Evolutionary conservation across 495 filamentous ascomycete genomes (phyloP).

Genomic region (Letharia lupina): DNA sequence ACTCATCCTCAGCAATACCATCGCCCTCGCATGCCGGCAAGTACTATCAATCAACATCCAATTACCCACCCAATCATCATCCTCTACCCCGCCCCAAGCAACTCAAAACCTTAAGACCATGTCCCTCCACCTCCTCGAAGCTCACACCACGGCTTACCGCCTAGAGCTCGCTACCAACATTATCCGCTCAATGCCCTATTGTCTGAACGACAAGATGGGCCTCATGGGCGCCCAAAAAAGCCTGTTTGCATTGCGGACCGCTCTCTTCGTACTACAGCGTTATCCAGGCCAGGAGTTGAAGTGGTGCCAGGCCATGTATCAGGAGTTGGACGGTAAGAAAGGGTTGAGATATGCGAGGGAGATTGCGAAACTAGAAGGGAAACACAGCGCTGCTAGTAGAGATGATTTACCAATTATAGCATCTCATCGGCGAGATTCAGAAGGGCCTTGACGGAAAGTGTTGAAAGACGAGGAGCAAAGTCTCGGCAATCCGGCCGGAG

Average conservation of each 20-base stretch:
- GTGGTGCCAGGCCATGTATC: constrained; percentile 18
- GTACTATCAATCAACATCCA: neutral
- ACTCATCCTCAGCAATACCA: constrained; percentile 1
- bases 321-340: constrained; percentile 15
- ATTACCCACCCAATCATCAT: neutral
- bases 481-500: neutral
- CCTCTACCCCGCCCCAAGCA: too few species aligned
- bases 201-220: constrained; percentile 18
- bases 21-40: constrained; percentile 1
- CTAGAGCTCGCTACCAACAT: constrained; percentile 20
- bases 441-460: neutral
- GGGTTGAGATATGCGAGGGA: constrained; percentile 18
- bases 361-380: constrained; percentile 16
- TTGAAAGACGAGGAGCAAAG: neutral
- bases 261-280: constrained; percentile 10
- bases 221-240: constrained; percentile 17
- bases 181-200: constrained; percentile 19
- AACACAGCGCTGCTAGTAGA: neutral
- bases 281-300: constrained; percentile 15
- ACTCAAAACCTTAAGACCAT: neutral
- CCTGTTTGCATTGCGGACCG: constrained; percentile 17
- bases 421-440: neutral
- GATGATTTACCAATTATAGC: neutral
- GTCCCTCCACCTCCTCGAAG: neutral
- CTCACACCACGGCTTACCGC: neutral